These are phyloP conservation scores for Trametes cinnabarina DNA, from an alignment of 768 basidiomycete species.

Conservation along the genomic window DNA sequence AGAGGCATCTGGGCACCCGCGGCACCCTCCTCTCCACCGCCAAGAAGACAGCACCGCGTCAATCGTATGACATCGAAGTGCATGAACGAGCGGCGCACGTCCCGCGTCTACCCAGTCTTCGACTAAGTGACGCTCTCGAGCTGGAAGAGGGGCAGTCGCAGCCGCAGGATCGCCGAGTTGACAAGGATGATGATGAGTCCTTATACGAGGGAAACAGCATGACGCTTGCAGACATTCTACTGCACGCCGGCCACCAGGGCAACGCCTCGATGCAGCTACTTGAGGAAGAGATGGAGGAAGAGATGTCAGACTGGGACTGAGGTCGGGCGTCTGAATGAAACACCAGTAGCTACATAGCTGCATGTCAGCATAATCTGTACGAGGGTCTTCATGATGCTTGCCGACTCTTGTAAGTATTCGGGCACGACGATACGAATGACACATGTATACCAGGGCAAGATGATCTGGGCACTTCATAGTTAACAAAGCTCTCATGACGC, in stretches of 20 bases:
- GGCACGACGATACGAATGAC: no score
- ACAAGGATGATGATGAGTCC: slow-evolving; percentile 27
- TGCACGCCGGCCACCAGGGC: slow-evolving; percentile 28
- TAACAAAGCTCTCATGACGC: no score
- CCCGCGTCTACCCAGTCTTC: slow-evolving; percentile 10
- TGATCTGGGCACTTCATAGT: no score
- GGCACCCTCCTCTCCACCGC: slow-evolving; percentile 18
- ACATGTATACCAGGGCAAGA: background rate
- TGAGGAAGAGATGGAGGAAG: slow-evolving; percentile 25
- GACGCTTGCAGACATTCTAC: slow-evolving; percentile 47
- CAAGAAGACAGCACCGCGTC: slow-evolving; percentile 16
- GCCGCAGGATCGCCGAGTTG: background rate
- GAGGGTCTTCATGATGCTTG: no score
- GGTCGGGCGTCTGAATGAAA: no score
- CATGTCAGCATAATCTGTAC: no score
- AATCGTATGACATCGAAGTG: slow-evolving; percentile 18
- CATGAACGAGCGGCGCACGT: slow-evolving; percentile 15
- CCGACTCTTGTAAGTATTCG: no score
- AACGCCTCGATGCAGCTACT: slow-evolving; percentile 40
- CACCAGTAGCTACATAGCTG: no score
- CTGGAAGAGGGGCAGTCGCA: background rate
- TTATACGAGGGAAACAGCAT: slow-evolving; percentile 44
- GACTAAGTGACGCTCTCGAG: slow-evolving; percentile 6
- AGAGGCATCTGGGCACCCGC: background rate
- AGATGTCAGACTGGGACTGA: slow-evolving; percentile 18